phyloP scores from a whole-genome alignment of 2,329 filamentous ascomycete genomes.

The Aspergillus sergii region DNA sequence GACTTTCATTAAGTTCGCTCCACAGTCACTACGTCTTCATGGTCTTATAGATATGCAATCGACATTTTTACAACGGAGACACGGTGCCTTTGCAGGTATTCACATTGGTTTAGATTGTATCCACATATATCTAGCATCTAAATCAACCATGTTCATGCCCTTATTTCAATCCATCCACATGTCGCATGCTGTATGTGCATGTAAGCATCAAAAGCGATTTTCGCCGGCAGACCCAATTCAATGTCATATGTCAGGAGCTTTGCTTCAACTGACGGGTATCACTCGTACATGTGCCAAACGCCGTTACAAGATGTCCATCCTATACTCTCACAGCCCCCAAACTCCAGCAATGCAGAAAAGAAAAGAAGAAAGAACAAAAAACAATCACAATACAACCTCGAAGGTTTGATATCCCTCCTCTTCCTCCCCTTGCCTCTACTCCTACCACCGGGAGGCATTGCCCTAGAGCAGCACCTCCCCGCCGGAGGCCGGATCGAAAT shows the following conservation, averaged over 20 bases:
- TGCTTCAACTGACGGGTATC: conserved; percentile 27
- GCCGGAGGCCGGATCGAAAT: conserved; percentile 38
- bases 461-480: conserved; percentile 27
- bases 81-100: background rate
- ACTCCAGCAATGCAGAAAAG: background rate
- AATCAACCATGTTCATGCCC: background rate
- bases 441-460: background rate
- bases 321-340: background rate
- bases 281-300: conserved; percentile 7
- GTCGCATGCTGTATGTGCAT: background rate
- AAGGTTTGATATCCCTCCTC: background rate
- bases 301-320: conserved; percentile 3
- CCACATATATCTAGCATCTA: background rate
- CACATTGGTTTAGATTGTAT: background rate
- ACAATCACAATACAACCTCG: background rate
- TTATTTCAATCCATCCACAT: background rate
- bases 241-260: conserved; percentile 22
- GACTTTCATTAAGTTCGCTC: background rate
- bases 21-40: background rate
- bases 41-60: background rate
- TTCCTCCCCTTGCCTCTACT: background rate
- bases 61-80: background rate
- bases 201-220: background rate
- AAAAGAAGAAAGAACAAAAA: background rate
- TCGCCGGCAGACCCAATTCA: background rate